Evolutionary conservation across 225 moss, liverwort and hornwort genomes (phyloP).

Genomic region (Physcomitrellopsis africana): DNA sequence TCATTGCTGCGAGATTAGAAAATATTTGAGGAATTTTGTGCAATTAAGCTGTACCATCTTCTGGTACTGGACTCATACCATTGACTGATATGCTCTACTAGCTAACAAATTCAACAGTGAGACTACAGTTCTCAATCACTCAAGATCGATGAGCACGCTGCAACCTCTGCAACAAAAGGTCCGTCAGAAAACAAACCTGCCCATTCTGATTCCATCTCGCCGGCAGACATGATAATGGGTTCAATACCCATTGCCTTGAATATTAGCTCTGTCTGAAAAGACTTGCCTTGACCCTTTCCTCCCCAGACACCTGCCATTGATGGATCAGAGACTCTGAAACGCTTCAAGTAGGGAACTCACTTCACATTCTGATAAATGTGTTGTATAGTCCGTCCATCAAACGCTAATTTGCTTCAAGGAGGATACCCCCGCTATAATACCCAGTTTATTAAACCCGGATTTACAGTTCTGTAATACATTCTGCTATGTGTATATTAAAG

Average conservation of each 20-base stretch:
- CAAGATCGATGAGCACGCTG: not conserved
- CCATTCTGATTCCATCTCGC: conserved; percentile 79
- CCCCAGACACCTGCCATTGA: conserved; percentile 59
- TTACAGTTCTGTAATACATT: no score
- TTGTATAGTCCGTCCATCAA: no score
- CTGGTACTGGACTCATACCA: not conserved
- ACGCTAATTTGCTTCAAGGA: no score
- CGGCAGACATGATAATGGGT: conserved; percentile 76
- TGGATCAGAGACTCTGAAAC: not conserved
- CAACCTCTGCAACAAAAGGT: not conserved
- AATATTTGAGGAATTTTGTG: not conserved
- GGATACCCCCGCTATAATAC: no score
- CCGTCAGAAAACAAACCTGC: conserved; percentile 45
- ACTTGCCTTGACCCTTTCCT: conserved; percentile 40
- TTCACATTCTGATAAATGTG: no score
- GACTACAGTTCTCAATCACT: not conserved
- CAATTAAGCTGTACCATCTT: not conserved
- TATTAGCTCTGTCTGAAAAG: conserved; percentile 76
- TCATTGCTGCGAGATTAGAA: not conserved
- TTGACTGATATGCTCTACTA: not conserved
- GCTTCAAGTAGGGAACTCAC: not conserved
- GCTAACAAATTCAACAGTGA: not conserved
- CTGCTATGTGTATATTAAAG: no score
- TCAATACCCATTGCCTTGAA: conserved; percentile 73
- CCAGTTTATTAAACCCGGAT: no score